Conservation (phyloP, 176 grass and related monocot species). For the Zoysia pacifica region DNA sequence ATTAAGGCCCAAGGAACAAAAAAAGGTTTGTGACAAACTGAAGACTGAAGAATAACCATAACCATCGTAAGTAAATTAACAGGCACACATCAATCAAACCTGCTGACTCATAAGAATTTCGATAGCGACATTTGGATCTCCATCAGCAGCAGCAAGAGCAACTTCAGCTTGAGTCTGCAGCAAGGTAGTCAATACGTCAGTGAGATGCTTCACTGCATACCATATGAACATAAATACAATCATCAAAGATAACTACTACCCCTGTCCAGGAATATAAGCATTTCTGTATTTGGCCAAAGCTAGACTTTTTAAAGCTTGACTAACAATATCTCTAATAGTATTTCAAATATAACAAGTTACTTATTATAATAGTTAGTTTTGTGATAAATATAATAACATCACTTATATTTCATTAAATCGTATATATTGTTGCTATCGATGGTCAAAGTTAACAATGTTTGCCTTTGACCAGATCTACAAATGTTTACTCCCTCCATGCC, state of each 20-base stretch:
- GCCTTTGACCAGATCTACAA: no score
- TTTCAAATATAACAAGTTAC: no score
- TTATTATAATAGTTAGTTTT: no score
- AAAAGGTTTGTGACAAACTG: background rate
- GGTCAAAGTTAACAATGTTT: no score
- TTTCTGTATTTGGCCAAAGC: no score
- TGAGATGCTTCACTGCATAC: background rate
- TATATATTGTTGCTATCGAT: no score
- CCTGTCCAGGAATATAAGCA: no score
- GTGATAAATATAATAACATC: no score
- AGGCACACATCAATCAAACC: conserved; percentile 34
- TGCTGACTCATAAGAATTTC: conserved; percentile 97
- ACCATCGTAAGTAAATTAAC: background rate
- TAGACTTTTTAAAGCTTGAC: no score
- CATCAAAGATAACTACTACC: background rate
- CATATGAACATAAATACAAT: background rate
- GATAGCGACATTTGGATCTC: conserved; percentile 93
- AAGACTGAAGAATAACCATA: background rate
- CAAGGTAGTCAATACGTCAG: conserved; percentile 18
- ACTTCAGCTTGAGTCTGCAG: conserved; percentile 93
- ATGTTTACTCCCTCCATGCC: no score
- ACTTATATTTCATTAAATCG: no score
- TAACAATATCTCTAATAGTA: no score
- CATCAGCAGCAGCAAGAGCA: conserved; percentile 88
- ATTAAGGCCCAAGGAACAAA: background rate